phyloP scores from a whole-genome alignment of 208 protist species.

The Leishmania aethiopica region DNA sequence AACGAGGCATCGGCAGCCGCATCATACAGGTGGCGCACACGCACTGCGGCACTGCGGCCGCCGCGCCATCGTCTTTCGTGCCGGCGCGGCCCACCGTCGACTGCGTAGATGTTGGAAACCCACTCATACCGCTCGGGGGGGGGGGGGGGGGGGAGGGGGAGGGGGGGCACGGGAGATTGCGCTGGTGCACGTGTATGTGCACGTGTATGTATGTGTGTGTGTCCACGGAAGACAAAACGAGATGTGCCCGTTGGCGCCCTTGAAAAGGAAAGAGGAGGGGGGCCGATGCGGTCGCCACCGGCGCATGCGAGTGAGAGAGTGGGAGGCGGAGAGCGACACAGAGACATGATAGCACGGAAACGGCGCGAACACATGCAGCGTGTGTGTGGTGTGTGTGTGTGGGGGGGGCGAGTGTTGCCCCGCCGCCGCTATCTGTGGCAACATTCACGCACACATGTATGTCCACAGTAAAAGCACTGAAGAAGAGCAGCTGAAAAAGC shows the following conservation, averaged over 20 bases:
- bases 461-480: background rate
- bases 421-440: background rate
- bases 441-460: background rate
- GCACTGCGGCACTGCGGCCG: slow-evolving; percentile 43
- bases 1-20: slow-evolving; percentile 55
- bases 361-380: background rate
- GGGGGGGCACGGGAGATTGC: background rate
- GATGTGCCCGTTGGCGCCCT: background rate
- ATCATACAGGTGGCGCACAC: slow-evolving; percentile 81
- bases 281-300: background rate
- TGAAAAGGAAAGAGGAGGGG: background rate
- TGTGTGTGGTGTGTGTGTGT: background rate
- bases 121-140: slow-evolving; percentile 12
- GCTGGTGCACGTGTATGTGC: background rate
- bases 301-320: background rate
- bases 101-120: slow-evolving; percentile 8
- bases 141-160: background rate
- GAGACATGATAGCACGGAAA: background rate
- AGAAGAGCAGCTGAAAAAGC: background rate
- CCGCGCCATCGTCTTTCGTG: slow-evolving; percentile 10
- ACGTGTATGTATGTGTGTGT: background rate
- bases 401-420: background rate
- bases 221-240: background rate
- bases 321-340: background rate
- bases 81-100: slow-evolving; percentile 23